A percentile compares a stretch with the other conserved stretches of the same genome.
phyloP scores from a whole-genome alignment of 805 yeast genomes.

The Wickerhamiella azyma region DNA sequence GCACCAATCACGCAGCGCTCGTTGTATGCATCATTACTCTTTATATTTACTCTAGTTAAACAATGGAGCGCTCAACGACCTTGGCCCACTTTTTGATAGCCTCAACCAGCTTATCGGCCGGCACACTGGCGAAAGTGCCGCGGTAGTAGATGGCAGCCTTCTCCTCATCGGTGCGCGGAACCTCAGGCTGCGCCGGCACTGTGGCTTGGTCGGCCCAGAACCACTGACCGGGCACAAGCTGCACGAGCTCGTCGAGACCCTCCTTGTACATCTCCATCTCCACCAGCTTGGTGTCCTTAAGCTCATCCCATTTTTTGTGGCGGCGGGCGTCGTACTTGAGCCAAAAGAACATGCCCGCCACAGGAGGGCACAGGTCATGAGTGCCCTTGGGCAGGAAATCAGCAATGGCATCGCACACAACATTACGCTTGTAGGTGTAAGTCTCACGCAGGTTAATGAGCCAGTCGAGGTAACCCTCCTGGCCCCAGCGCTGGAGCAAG shows the following conservation, averaged over 20 bases:
- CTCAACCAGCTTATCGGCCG: conserved; percentile 22
- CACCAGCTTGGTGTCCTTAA: conserved; percentile 20
- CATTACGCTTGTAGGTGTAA: conserved; percentile 79
- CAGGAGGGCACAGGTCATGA: conserved; percentile 29
- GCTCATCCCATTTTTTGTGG: conserved; percentile 33
- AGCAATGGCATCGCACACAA: conserved; percentile 61
- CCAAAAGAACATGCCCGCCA: conserved; percentile 43
- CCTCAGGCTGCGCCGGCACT: conserved; percentile 16
- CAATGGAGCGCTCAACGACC: conserved; percentile 1
- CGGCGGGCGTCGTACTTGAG: conserved; percentile 37
- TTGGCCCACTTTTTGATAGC: conserved; percentile 27
- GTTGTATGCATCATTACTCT: neutral
- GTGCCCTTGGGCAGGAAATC: conserved; percentile 38
- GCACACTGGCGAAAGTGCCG: conserved; percentile 32
- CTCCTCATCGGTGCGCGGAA: conserved; percentile 19
- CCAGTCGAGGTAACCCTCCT: conserved; percentile 79
- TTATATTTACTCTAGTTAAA: neutral
- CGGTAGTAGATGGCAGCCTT: conserved; percentile 28
- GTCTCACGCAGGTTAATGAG: conserved; percentile 56
- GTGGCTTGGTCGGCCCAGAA: conserved; percentile 21
- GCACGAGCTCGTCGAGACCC: conserved; percentile 25
- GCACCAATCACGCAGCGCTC: too few relatives aligned
- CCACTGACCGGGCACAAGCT: conserved; percentile 32
- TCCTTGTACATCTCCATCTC: conserved; percentile 26
- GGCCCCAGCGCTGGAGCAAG: conserved; percentile 77